Evolutionary conservation across 139 green algal species (phyloP).

Genomic region (Bryopsis sp.): DNA sequence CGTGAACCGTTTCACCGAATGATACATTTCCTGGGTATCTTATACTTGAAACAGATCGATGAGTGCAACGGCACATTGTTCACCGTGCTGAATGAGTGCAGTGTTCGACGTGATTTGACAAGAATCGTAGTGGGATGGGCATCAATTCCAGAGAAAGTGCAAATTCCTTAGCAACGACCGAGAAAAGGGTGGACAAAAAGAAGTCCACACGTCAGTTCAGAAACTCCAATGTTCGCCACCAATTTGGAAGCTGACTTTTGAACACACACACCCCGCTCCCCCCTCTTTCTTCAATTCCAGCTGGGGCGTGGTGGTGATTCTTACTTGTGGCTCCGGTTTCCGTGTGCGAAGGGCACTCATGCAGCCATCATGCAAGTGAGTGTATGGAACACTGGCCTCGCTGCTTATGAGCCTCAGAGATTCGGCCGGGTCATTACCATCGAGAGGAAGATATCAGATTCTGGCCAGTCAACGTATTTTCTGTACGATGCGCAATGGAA

Average conservation of each 20-base stretch:
- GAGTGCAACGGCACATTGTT: background rate
- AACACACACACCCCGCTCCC: background rate
- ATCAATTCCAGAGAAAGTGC: background rate
- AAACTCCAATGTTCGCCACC: too few species aligned
- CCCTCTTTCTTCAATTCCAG: background rate
- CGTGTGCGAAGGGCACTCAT: constrained; percentile 30
- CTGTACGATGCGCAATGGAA: constrained; percentile 16
- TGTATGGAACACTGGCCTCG: constrained; percentile 1
- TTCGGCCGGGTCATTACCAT: constrained; percentile 56
- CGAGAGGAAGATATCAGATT: constrained; percentile 36
- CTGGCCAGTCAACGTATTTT: constrained; percentile 2
- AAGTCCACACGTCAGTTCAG: too few species aligned
- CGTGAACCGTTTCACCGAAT: constrained; percentile 11
- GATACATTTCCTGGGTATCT: constrained; percentile 12
- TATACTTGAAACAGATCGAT: background rate
- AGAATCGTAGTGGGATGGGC: background rate
- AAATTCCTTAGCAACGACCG: background rate
- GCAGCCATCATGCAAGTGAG: background rate
- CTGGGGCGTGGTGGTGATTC: constrained; percentile 40
- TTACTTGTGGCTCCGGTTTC: constrained; percentile 58
- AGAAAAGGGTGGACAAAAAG: background rate
- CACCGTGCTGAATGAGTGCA: background rate
- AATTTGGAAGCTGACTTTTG: too few species aligned
- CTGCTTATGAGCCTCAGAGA: constrained; percentile 16
- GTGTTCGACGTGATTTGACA: background rate